Evolutionary conservation across 176 grass and related monocot species (phyloP), one percentile per base, ranked within the genome.

Genomic region (Typha latifolia): DNA sequence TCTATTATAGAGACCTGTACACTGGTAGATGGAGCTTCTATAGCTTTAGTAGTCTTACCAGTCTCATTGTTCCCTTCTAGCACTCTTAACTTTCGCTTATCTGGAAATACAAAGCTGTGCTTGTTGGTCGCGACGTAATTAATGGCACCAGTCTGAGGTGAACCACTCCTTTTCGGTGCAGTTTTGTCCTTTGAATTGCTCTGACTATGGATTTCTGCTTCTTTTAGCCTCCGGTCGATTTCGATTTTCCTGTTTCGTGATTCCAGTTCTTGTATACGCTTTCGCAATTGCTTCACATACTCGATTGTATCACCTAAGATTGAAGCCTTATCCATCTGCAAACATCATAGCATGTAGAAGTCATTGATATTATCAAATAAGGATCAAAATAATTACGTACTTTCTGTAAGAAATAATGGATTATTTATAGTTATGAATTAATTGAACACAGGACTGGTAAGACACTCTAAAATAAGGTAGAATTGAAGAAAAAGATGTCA

Each of bases 231-330:
- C 49, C 22, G 66, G 48, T 71, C 24, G 48, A 43, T 49, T 62
- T 83, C 77, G 1, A 80, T 47, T 24, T 65, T 67, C 67, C 48
- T 88, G 51, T 70, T 64, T 24, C 4, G 67, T 10, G 81, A 71
- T 51, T 97, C 89, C 0, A 97, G 94, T 5, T 99, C 94, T 68
- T 93, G 76, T 69, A 99, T 83, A 4, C 69, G 83, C 0, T 78
- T 70, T 14, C 69, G 68, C 1, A 93, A 76, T 71, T 99, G 89
- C 81, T 93, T 99, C 72, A 99, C 57, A n/a, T 93, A 99, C 64
- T 99, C 94, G 47, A 90, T 93, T 18, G 89, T 85, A 59, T 99
- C 89, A 0, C 81, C 86, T 10, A 99, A 75, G 21, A 99, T 93
- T 20, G 89, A 93, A 0, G 89, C 79, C 70, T 86, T 90, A 63